These are phyloP conservation scores for Yamadazyma kitorensis DNA, from an alignment of 805 yeast species.

Conservation along the genomic window DNA sequence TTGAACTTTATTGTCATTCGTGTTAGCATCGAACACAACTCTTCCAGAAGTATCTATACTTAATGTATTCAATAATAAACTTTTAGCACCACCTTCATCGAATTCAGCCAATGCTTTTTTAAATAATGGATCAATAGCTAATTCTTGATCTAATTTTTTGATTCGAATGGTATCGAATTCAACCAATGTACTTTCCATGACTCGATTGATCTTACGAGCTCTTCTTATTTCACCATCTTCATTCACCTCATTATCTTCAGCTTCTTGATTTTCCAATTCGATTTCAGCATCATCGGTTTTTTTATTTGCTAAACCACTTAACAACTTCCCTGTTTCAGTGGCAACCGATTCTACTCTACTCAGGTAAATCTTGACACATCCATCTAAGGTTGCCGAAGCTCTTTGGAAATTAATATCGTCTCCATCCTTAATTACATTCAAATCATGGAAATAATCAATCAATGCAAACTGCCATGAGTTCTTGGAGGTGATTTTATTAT, in stretches of 20 bases:
- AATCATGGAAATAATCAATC: constrained; percentile 52
- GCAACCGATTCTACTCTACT: constrained; percentile 91
- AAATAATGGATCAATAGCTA: constrained; percentile 70
- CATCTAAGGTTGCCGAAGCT: constrained; percentile 89
- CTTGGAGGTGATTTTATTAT: constrained; percentile 46
- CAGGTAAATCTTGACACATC: constrained; percentile 89
- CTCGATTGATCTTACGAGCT: constrained; percentile 28
- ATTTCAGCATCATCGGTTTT: constrained; percentile 23
- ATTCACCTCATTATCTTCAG: constrained; percentile 13
- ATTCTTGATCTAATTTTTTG: constrained; percentile 60
- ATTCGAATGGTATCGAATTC: constrained; percentile 49
- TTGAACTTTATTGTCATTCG: constrained; percentile 19
- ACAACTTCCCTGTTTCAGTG: constrained; percentile 79
- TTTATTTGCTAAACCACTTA: constrained; percentile 65
- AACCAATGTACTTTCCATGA: constrained; percentile 47
- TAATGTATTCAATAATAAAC: constrained; percentile 61
- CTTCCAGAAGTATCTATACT: constrained; percentile 50
- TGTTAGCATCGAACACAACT: constrained; percentile 65
- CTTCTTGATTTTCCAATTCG: constrained; percentile 18
- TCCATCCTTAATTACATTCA: constrained; percentile 46
- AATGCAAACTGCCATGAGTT: constrained; percentile 51
- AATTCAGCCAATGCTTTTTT: constrained; percentile 73
- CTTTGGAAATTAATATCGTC: constrained; percentile 74
- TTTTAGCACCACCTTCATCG: constrained; percentile 81
- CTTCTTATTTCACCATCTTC: constrained; percentile 20